Percentiles rank a stretch among this genome's conserved stretches.
Conservation (phyloP, 2,329 filamentous ascomycete genomes). For the Aciculosporium take region DNA sequence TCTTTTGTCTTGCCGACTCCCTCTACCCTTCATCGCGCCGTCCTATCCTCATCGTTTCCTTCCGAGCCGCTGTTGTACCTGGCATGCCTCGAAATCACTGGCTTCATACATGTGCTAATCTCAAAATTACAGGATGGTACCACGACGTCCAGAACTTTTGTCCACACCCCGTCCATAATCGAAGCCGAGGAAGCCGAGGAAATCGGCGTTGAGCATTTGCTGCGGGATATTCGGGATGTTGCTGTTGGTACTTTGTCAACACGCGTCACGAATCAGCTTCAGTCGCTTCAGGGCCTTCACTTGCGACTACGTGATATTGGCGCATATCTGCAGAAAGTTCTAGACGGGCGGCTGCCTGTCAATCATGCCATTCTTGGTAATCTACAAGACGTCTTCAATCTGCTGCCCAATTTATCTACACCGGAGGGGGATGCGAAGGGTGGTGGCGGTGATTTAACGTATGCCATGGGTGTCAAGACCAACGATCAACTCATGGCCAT, state of each 20-base stretch:
- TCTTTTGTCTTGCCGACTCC: no score
- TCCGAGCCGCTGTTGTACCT: background rate
- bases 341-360: slow-evolving; percentile 81
- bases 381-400: slow-evolving; percentile 98
- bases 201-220: slow-evolving; percentile 93
- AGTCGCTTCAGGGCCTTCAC: slow-evolving; percentile 92
- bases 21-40: no score
- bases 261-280: slow-evolving; percentile 91
- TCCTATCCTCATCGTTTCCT: no score
- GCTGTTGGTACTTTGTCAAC: slow-evolving; percentile 94
- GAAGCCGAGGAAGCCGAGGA: slow-evolving; percentile 98
- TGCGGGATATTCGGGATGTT: slow-evolving; percentile 95
- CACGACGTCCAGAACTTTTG: slow-evolving; percentile 91
- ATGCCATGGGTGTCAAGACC: slow-evolving; percentile 97
- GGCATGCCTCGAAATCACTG: background rate
- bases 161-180: slow-evolving; percentile 95
- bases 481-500: slow-evolving; percentile 99
- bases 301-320: slow-evolving; percentile 90
- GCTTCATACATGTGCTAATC: background rate
- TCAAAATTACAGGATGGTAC: slow-evolving; percentile 68
- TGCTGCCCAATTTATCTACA: slow-evolving; percentile 87
- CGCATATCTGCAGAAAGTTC: slow-evolving; percentile 87
- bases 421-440: slow-evolving; percentile 52
- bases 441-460: slow-evolving; percentile 72
- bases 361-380: slow-evolving; percentile 97